Base-by-base conservation (phyloP, 2,329 filamentous ascomycete species). In the Coniochaeta hoffmannii region DNA sequence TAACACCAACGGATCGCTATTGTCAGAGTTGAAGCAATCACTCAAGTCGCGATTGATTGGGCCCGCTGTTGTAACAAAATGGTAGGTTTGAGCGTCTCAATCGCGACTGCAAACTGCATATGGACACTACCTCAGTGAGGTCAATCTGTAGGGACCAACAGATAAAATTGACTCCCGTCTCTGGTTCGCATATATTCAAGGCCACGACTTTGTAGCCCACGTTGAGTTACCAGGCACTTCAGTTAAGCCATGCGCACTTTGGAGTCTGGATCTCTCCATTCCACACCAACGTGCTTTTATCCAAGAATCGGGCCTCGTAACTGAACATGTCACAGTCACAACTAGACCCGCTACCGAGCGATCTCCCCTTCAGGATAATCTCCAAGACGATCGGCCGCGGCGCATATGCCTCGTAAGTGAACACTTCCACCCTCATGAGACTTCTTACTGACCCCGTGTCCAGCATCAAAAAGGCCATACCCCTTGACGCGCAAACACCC, bases 301-400 rank as follows among this genome's bases (percentile, higher is more conserved):
- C 19, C 2, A 46, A 26, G 5, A 26, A 19, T 46, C 26, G 22
- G 19, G n/a, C 19, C 49, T 31, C 28, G 51, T 55, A 55, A 58
- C 60, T 63, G 60, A 67, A 66, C 63, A 82, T 84, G 76, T 78
- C 77, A 66, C 80, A 96, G 81, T 96, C 91, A 62, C 94, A 99
- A 74, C 76, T 92, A 63, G 91, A 91, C 67, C 91, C 93, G 61
- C 77, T 97, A 53, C 94, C 94, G 24, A 76, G 66, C 59, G 85
- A 96, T 66, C 79, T 99, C 52, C 94, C 94, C 53, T 99, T 99
- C 71, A 86, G 93, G 61, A 87, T 99, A 66, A 82, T 99, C 65
- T 97, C 94, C 58, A 94, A 94, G 71, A 99, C 94, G 14, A 96
- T 99, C 64, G 94, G 94, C 55, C 88, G 90, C 69, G 94, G 94